Conservation (phyloP, 2,329 filamentous ascomycete species). For the Huntiella omanensis region DNA sequence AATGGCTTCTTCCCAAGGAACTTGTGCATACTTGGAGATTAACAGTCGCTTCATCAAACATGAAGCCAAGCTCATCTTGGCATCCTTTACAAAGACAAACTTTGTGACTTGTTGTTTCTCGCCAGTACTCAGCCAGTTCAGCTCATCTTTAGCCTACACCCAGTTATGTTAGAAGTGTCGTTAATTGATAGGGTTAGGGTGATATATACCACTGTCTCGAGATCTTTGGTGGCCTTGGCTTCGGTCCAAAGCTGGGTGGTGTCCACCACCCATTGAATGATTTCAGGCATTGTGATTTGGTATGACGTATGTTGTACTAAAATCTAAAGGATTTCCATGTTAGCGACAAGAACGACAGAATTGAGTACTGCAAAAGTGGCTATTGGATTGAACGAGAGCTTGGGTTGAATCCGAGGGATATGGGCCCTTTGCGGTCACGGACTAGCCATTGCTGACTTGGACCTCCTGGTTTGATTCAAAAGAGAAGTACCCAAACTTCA, state of each 20-base stretch:
- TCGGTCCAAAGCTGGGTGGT: constrained; percentile 39
- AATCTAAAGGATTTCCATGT: no score
- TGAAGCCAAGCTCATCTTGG: constrained; percentile 55
- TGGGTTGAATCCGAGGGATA: no score
- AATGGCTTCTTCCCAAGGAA: constrained; percentile 41
- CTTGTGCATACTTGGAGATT: constrained; percentile 36
- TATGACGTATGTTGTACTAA: no score
- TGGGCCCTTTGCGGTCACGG: no score
- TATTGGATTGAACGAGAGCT: no score
- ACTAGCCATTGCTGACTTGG: no score
- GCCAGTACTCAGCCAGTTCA: constrained; percentile 30
- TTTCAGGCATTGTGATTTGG: constrained; percentile 1
- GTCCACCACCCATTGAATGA: constrained; percentile 44
- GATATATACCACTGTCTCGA: constrained; percentile 26
- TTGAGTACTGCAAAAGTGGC: no score
- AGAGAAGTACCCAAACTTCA: no score
- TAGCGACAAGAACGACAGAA: no score
- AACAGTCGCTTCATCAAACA: constrained; percentile 55
- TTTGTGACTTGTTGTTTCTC: constrained; percentile 39
- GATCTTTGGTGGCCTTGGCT: constrained; percentile 28
- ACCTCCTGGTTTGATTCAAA: no score
- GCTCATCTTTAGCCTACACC: constrained; percentile 31
- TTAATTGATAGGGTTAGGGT: not conserved
- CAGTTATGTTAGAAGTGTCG: not conserved
- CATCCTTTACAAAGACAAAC: constrained; percentile 51